Conservation (phyloP, 2,329 filamentous ascomycete genomes). For the Tolypocladium paradoxum region DNA sequence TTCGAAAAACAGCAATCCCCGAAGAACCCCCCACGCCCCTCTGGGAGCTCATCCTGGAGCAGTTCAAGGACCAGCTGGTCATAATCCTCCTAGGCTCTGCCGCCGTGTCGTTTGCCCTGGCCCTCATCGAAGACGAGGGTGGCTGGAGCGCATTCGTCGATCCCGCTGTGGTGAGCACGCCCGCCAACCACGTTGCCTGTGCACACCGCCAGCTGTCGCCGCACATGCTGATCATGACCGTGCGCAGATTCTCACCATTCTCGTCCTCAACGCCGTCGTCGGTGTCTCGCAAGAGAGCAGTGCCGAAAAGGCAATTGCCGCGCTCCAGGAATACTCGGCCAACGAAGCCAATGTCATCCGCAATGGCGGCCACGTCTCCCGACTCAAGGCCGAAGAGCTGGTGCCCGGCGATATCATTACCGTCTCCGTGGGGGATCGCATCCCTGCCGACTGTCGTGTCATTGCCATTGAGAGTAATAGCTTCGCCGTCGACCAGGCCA, state of each 20-base stretch:
- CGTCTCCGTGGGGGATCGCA: conserved; percentile 80
- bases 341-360: conserved; percentile 93
- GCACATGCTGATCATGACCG: not conserved
- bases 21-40: conserved; percentile 94
- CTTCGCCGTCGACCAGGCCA: conserved; percentile 93
- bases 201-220: not conserved
- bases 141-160: conserved; percentile 98
- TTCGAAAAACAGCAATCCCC: conserved; percentile 36
- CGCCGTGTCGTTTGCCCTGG: conserved; percentile 84
- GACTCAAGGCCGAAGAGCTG: conserved; percentile 90
- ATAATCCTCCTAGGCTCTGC: conserved; percentile 90
- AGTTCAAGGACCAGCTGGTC: conserved; percentile 98
- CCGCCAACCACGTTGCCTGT: not conserved
- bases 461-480: conserved; percentile 91
- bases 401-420: conserved; percentile 90
- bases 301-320: conserved; percentile 95
- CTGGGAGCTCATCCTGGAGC: conserved; percentile 93
- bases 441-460: conserved; percentile 89
- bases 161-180: conserved; percentile 69
- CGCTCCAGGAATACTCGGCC: conserved; percentile 96
- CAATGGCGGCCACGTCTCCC: conserved; percentile 62
- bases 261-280: conserved; percentile 92
- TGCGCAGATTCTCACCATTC: conserved; percentile 79
- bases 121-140: conserved; percentile 83
- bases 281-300: conserved; percentile 98